Percentiles rank a stretch among this genome's conserved stretches.
These are phyloP conservation scores for Phytopythium kandeliae DNA, from an alignment of 352 stramenopile species.

Conservation along the genomic window DNA sequence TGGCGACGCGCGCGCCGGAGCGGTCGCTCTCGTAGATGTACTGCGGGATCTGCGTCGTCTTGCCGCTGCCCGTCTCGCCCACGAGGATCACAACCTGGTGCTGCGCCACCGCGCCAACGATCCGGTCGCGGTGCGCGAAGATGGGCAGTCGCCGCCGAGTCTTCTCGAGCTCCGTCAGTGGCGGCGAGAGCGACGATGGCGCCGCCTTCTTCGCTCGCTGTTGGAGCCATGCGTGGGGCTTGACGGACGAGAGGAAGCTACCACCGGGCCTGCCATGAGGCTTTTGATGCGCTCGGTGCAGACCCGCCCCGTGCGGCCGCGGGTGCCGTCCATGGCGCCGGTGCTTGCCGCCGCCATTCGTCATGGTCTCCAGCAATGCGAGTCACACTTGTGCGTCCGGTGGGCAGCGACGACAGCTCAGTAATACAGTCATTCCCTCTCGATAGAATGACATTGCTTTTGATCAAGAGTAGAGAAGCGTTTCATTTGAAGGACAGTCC, in stretches of 20 bases:
- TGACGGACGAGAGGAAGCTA: slow-evolving; percentile 4
- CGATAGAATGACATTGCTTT: too few species aligned
- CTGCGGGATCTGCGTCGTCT: slow-evolving; percentile 89
- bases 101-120: slow-evolving; percentile 51
- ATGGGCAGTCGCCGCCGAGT: slow-evolving; percentile 67
- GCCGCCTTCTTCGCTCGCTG: slow-evolving; percentile 9
- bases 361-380: too few species aligned
- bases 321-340: background rate
- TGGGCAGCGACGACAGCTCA: too few species aligned
- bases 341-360: slow-evolving; percentile 17
- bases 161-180: slow-evolving; percentile 41
- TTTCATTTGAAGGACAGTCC: too few species aligned
- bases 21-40: slow-evolving; percentile 75
- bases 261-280: background rate
- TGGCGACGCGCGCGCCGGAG: slow-evolving; percentile 42
- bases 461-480: too few species aligned
- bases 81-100: slow-evolving; percentile 85
- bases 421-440: too few species aligned
- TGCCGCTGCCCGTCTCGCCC: slow-evolving; percentile 87
- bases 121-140: slow-evolving; percentile 58
- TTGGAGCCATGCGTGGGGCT: slow-evolving; percentile 4
- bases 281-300: background rate
- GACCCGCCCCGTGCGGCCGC: slow-evolving; percentile 10
- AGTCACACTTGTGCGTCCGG: background rate
- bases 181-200: slow-evolving; percentile 4